Percentiles rank a stretch among this genome's conserved stretches.
Evolutionary conservation across 2,329 filamentous ascomycete genomes (phyloP).

Genomic region (Teratosphaeria zuluensis): DNA sequence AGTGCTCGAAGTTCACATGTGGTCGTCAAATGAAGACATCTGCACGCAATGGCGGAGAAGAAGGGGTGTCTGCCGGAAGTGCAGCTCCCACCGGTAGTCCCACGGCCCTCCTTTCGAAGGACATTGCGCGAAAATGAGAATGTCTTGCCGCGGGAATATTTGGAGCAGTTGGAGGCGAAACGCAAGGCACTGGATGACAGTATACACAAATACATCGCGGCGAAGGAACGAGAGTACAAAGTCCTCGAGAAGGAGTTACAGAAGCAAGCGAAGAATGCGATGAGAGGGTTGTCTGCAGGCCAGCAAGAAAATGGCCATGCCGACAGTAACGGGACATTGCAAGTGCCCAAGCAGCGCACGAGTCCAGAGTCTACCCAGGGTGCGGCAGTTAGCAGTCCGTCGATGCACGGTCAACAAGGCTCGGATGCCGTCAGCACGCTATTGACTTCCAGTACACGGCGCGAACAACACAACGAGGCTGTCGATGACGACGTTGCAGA

Average conservation of each 20-base stretch:
- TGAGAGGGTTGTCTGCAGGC: neutral
- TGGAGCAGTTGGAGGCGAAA: constrained; percentile 26
- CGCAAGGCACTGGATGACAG: constrained; percentile 28
- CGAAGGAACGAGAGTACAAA: constrained; percentile 29
- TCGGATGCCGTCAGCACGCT: constrained; percentile 15
- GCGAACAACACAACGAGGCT: constrained; percentile 8
- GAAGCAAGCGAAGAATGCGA: constrained; percentile 6
- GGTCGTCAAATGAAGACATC: neutral
- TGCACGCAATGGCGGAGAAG: constrained; percentile 5
- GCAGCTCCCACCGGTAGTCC: neutral
- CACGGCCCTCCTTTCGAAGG: constrained; percentile 13
- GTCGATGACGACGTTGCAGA: constrained; percentile 6
- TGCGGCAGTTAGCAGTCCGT: neutral
- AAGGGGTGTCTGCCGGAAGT: neutral
- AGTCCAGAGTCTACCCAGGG: constrained; percentile 4
- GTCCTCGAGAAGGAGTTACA: constrained; percentile 25
- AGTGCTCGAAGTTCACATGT: neutral
- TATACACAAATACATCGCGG: constrained; percentile 29
- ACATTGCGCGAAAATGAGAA: constrained; percentile 9
- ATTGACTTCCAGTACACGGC: constrained; percentile 12
- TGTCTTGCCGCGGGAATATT: constrained; percentile 20
- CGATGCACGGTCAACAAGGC: constrained; percentile 1
- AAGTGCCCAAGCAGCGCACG: constrained; percentile 1
- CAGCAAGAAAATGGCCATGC: neutral
- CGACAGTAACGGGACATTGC: constrained; percentile 1